Base-by-base conservation (phyloP, 2,329 filamentous ascomycete genomes). In the Niveomyces coronatus region DNA sequence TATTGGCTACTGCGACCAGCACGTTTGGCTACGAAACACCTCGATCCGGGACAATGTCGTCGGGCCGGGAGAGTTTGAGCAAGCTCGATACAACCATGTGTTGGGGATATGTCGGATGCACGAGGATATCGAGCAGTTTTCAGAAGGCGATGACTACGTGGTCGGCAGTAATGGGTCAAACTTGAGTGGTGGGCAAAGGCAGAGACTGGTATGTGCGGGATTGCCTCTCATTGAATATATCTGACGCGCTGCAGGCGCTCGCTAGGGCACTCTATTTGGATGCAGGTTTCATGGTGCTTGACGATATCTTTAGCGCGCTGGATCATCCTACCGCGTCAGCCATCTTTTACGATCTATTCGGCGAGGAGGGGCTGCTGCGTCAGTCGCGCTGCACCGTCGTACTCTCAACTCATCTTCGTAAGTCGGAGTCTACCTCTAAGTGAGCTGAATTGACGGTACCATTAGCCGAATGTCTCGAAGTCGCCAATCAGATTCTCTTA, bases 271-370 rank as follows among this genome's bases (percentile, higher is more conserved):
- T 31, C 2, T 37, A 17, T n/a, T 13, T 17, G 4, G n/a, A 31
- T 3, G 20, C 19, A 6, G n/a, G 11, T 2, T 3, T 31, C 3
- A 31, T 31, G 14, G n/a, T 37, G 2, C 20, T 37, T n/a, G 35
- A 37, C 9, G 35, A 37, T 14, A 16, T 37, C 13, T 31, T 37
- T 10, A 37, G 35, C 10, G 28, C 18, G 3, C 35, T 37, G 3
- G 35, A 37, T 15, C 17, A 20, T 14, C 14, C 15, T 4, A 36
- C 24, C 15, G 15, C 34, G 3, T 13, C 10, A 2, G 23, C 15
- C 19, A 36, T 36, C 14, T 29, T 20, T n/a, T 18, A 9, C 5
- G 17, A 22, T 18, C 22, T 36, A 7, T 36, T 28, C 15, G 34
- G 17, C 4, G 16, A 18, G 10, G 10, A 20, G 6, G 24, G 23